Evolutionary conservation across 768 basidiomycete species (phyloP).

Genomic region (Astraeus odoratus): DNA sequence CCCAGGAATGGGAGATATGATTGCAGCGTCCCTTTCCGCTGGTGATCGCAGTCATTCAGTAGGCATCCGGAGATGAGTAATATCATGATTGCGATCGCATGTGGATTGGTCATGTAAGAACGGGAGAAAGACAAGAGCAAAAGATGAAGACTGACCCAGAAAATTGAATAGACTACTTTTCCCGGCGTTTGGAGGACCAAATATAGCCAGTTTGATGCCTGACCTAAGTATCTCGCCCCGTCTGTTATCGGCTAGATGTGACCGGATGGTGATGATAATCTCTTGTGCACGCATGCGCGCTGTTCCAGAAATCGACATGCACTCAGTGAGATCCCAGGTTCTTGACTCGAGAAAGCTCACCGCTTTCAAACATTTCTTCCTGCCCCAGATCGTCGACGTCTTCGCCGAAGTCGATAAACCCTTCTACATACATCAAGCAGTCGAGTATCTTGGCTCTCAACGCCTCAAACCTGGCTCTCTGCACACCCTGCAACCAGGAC

Average conservation of each 20-base stretch:
- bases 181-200: conserved; percentile 92
- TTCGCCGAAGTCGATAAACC: conserved; percentile 90
- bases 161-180: conserved; percentile 87
- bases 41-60: too few relatives aligned
- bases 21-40: conserved; percentile 87
- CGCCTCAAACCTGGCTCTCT: conserved; percentile 51
- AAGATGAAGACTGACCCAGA: conserved; percentile 43
- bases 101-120: not conserved
- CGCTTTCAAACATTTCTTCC: conserved; percentile 68
- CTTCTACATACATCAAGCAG: conserved; percentile 76
- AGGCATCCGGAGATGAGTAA: not conserved
- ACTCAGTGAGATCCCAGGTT: not conserved
- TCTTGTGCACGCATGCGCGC: conserved; percentile 45
- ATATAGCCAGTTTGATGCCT: conserved; percentile 80
- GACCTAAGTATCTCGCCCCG: conserved; percentile 79
- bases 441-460: conserved; percentile 61
- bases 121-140: not conserved
- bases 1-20: conserved; percentile 81
- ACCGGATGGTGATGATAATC: conserved; percentile 46
- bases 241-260: conserved; percentile 60
- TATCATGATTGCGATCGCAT: not conserved
- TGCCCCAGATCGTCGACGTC: conserved; percentile 73
- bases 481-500: conserved; percentile 47
- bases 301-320: conserved; percentile 22
- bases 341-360: conserved; percentile 29